These are phyloP conservation scores for Alternaria arborescens DNA, from an alignment of 2,329 filamentous ascomycete genomes.

Conservation along the genomic window DNA sequence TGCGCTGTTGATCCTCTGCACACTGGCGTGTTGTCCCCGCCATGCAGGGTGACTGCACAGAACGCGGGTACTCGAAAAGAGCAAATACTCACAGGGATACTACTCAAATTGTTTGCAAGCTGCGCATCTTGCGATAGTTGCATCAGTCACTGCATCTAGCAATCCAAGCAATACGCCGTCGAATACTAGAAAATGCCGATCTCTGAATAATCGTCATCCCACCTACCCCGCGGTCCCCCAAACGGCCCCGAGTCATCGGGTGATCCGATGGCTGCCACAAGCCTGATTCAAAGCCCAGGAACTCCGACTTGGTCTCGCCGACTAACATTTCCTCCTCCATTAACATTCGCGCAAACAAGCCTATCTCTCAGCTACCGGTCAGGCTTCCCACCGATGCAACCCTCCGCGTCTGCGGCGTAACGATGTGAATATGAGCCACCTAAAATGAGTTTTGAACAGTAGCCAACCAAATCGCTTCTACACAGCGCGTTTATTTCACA, in stretches of 20 bases:
- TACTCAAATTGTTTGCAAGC: neutral
- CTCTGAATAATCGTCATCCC: slow-evolving; percentile 20
- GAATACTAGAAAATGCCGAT: slow-evolving; percentile 18
- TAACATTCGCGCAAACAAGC: slow-evolving; percentile 15
- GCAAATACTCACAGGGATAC: neutral
- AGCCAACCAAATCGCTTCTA: neutral
- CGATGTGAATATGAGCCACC: slow-evolving; percentile 1
- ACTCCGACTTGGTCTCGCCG: slow-evolving; percentile 8
- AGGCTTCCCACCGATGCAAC: slow-evolving; percentile 16
- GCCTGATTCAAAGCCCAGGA: slow-evolving; percentile 4
- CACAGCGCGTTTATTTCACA: slow-evolving; percentile 4
- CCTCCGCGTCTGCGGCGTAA: slow-evolving; percentile 15
- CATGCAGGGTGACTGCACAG: slow-evolving; percentile 14
- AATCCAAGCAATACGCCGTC: neutral
- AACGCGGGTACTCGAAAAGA: neutral
- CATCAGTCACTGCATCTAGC: neutral
- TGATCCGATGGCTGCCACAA: slow-evolving; percentile 17
- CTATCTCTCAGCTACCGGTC: slow-evolving; percentile 15
- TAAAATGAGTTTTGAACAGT: neutral
- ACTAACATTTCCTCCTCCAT: slow-evolving; percentile 10
- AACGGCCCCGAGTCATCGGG: slow-evolving; percentile 23
- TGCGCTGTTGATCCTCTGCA: slow-evolving; percentile 3
- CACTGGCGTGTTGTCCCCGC: neutral
- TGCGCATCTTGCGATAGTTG: neutral
- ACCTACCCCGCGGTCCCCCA: slow-evolving; percentile 28